Evolutionary conservation across 2,329 filamentous ascomycete species (phyloP), one percentile per base, ranked within the genome.

Genomic region (Diaporthe citrichinensis): DNA sequence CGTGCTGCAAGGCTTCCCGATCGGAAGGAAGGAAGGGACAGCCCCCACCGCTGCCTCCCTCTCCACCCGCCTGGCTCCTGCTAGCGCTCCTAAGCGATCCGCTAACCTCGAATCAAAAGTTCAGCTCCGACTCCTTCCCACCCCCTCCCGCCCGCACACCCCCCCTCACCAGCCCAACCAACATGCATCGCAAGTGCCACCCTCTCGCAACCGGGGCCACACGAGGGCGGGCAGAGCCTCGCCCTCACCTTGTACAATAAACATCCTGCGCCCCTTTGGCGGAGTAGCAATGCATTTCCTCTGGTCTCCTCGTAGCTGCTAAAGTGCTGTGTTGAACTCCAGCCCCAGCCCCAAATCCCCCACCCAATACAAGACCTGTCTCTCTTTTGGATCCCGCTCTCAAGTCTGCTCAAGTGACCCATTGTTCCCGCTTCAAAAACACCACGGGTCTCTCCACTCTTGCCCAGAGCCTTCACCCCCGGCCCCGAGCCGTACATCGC

Each of bases 221-320:
- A 36, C 44, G 28, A 57, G 14, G 31, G 23, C 49, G 46, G 61
- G 41, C 73, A 69, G 75, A 75, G 75, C 75, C 73, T 76, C 72
- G 75, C 41, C 73, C 36, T 65, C 34, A 67, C 58, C n/a, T 25
- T 39, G 57, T 55, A 62, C 58, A 71, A 75, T 73, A 76, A 75
- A 76, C 68, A 76, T 65, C 69, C 61, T 69, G 75, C 61, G 68
- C 75, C 68, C 61, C 75, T 57, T 41, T 44, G 55, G 46, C 46
- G 39, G 36, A 62, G 53, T 41, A 74, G 31, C 34, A 39, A 55
- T 71, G 59, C 34, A 34, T 71, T 44, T 20, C 49, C 41, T 68
- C 44, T 59, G 59, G 67, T 65, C 51, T 76, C 71, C 55, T 62
- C 61, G 67, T 73, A 55, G 72, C 67, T 61, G 25, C 41, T 28